Evolutionary conservation across 371 early-diverging fungal species (phyloP), one percentile per base, ranked within the genome.

Genomic region (Apophysomyces ossiformis): DNA sequence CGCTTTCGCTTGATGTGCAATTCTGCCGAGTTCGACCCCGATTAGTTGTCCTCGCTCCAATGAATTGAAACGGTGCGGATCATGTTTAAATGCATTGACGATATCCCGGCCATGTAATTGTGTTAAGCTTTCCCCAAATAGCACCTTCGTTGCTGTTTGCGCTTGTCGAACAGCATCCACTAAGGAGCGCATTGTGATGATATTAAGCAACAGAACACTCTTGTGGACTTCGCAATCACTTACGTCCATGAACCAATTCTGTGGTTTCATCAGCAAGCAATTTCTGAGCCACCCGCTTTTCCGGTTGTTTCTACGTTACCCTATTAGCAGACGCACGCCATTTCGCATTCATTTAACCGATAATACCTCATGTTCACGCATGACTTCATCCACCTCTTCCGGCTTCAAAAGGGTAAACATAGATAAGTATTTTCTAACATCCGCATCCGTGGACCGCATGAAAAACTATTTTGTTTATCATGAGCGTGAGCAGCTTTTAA

Each of bases 161-260:
- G 94, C 93, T 44, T 82, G 79, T 35, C 72, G 76, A 5, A 93
- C 74, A 35, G 85, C 90, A 35, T 77, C 78, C 12, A 61, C 90
- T 87, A 70, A n/a, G 57, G 12, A 67, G 41, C 9, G 68, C 54
- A 47, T 57, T 37, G 11, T 26, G 39, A 57, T 26, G 0, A 2
- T 26, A 5, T 41, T 41, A 41, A 41, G 4, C 41, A 41, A 32
- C 15, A 15, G 32, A 26, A 26, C 2, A 2, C 32, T 26, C 18
- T 63, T n/a, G 45, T 32, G 5, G 39, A 16, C 58, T 38, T 4
- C 7, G 38, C 18, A 35, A 4, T 60, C 21, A 58, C 67, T 77
- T 82, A 88, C 89, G 75, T 60, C 97, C 97, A 73, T 97, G 97
- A 5, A 96, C 91, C 18, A 97, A 81, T 66, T 93, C 93, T 5